Conservation (phyloP, 2,329 filamentous ascomycete genomes). For the Tolypocladium ophioglossoides region DNA sequence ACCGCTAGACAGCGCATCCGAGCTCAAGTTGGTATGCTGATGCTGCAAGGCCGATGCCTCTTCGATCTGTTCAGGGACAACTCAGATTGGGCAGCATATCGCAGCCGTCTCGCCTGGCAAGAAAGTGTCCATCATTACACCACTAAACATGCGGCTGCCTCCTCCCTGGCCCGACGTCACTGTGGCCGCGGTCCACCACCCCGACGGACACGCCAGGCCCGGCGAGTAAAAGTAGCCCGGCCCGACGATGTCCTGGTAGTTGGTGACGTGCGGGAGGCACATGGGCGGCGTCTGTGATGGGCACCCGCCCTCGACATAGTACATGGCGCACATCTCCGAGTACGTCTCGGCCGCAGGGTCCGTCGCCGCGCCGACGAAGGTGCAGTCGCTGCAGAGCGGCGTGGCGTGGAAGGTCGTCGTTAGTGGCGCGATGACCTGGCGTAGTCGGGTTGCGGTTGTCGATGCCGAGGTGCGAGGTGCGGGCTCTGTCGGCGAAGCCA, state of each 20-base stretch:
- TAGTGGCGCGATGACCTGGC: neutral
- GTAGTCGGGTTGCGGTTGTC: neutral
- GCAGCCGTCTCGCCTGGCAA: neutral
- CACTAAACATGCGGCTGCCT: neutral
- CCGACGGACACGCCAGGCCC: neutral
- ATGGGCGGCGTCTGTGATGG: neutral
- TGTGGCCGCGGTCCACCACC: neutral
- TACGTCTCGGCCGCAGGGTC: neutral
- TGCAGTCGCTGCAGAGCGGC: neutral
- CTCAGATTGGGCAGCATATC: neutral
- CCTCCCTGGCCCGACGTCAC: neutral
- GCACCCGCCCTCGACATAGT: neutral
- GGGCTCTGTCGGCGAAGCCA: neutral
- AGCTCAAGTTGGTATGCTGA: neutral
- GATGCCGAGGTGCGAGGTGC: neutral
- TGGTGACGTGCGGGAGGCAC: conserved; percentile 1
- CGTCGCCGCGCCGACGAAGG: conserved; percentile 1
- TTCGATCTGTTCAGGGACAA: neutral
- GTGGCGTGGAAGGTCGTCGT: neutral
- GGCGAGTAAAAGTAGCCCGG: conserved; percentile 1
- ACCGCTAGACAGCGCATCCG: neutral
- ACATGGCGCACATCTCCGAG: conserved; percentile 1
- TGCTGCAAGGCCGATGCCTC: neutral
- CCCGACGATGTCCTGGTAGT: neutral
- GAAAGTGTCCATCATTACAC: neutral